Conservation (phyloP, 805 yeast genomes). For the Ogataea methylovora region DNA sequence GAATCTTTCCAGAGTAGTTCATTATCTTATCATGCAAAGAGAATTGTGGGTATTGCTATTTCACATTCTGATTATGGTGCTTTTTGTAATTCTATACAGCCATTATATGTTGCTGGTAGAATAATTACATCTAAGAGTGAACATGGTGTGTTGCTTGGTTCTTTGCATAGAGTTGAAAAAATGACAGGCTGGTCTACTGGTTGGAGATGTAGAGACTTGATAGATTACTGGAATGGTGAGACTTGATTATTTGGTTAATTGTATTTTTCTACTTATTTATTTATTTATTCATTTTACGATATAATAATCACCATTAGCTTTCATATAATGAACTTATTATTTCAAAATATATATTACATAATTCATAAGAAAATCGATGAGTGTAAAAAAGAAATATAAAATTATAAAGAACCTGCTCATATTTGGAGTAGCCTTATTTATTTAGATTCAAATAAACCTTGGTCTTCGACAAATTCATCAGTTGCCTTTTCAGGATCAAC, state of each 20-base stretch:
- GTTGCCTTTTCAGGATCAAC: constrained; percentile 2
- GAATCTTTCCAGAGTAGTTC: constrained; percentile 19
- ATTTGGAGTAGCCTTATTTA: neutral
- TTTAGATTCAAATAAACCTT: neutral
- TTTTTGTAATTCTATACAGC: constrained; percentile 18
- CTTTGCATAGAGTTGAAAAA: constrained; percentile 17
- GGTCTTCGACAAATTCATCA: constrained; percentile 1
- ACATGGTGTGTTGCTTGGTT: constrained; percentile 15
- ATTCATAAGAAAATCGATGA: neutral
- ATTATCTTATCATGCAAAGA: constrained; percentile 28
- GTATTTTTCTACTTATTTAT: neutral
- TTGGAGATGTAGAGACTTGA: constrained; percentile 18
- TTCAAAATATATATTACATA: neutral
- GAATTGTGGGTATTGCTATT: constrained; percentile 27
- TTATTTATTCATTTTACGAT: no score
- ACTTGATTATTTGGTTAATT: neutral
- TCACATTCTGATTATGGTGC: constrained; percentile 23
- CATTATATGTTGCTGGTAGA: constrained; percentile 19
- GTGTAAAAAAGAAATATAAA: no score
- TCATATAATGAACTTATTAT: no score
- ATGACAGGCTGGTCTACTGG: constrained; percentile 20
- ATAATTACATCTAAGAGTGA: constrained; percentile 15
- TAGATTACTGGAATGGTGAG: constrained; percentile 17
- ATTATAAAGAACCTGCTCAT: neutral
- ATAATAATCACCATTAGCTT: no score